Percentiles rank a stretch among this genome's conserved stretches.
Evolutionary conservation across 2,329 filamentous ascomycete genomes (phyloP).

Genomic region (Fusarium sp.): DNA sequence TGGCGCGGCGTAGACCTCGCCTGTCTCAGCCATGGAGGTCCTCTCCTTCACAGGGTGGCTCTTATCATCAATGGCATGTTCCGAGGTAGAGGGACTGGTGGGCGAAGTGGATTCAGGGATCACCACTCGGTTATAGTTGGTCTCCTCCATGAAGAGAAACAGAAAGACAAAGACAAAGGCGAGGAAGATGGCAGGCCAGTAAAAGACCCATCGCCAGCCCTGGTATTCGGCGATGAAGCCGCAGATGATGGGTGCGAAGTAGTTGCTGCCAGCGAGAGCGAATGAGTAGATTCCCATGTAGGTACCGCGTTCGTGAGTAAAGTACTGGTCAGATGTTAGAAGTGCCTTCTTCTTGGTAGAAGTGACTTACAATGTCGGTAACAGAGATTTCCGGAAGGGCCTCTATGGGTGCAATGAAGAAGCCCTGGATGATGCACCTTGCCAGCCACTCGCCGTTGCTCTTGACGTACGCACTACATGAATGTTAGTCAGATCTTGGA

Average conservation of each 20-base stretch:
- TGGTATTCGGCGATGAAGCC: slow-evolving; percentile 58
- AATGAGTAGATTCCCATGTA: slow-evolving; percentile 58
- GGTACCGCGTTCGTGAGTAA: slow-evolving; percentile 56
- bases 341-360: fast-evolving
- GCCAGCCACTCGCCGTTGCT: slow-evolving; percentile 59
- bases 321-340: slow-evolving; percentile 37
- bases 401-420: slow-evolving; percentile 59
- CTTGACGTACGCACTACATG: slow-evolving; percentile 48
- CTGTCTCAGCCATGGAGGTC: background rate
- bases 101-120: background rate
- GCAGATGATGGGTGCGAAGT: slow-evolving; percentile 57
- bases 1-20: slow-evolving; percentile 17
- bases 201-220: slow-evolving; percentile 58
- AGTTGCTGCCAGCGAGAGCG: slow-evolving; percentile 54
- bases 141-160: slow-evolving; percentile 71
- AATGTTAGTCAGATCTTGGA: background rate
- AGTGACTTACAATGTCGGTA: slow-evolving; percentile 50
- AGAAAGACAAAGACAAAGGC: slow-evolving; percentile 51
- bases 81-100: background rate
- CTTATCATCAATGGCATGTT: slow-evolving; percentile 15
- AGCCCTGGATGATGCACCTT: slow-evolving; percentile 56
- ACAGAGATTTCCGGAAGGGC: slow-evolving; percentile 59
- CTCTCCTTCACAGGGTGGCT: background rate
- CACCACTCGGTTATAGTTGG: slow-evolving; percentile 59
- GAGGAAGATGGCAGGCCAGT: slow-evolving; percentile 55